Evolutionary conservation across 1,284 basidiomycete species (phyloP).

Genomic region (Trichosporon coremiiforme): DNA sequence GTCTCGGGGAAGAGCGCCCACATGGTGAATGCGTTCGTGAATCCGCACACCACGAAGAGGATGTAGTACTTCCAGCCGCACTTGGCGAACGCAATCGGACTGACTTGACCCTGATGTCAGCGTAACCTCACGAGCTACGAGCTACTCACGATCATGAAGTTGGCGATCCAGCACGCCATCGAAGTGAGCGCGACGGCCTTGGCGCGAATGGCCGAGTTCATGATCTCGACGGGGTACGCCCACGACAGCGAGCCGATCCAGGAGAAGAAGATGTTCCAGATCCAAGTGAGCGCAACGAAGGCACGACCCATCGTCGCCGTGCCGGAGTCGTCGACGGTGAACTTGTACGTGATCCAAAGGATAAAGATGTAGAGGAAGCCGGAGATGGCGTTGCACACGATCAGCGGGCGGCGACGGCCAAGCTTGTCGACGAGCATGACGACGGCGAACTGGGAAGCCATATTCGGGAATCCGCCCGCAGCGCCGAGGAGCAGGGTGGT

Average conservation of each 20-base stretch:
- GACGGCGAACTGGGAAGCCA: slow-evolving; percentile 34
- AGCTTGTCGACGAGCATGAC: slow-evolving; percentile 61
- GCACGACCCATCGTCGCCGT: slow-evolving; percentile 16
- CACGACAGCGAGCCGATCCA: slow-evolving; percentile 33
- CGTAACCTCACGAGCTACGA: neutral
- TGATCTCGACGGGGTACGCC: slow-evolving; percentile 55
- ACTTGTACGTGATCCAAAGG: slow-evolving; percentile 19
- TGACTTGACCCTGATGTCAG: slow-evolving; percentile 47
- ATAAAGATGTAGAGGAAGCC: slow-evolving; percentile 40
- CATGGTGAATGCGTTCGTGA: slow-evolving; percentile 66
- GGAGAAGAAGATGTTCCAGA: slow-evolving; percentile 31
- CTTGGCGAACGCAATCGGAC: slow-evolving; percentile 49
- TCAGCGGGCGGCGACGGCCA: slow-evolving; percentile 61
- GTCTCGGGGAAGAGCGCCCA: slow-evolving; percentile 59
- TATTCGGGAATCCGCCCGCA: neutral
- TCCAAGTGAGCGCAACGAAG: slow-evolving; percentile 30
- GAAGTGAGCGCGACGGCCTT: slow-evolving; percentile 66
- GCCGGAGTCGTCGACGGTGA: slow-evolving; percentile 5
- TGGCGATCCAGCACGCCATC: slow-evolving; percentile 61
- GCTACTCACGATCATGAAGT: slow-evolving; percentile 35
- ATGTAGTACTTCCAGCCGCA: slow-evolving; percentile 60
- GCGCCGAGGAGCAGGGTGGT: slow-evolving; percentile 20
- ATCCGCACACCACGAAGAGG: slow-evolving; percentile 65
- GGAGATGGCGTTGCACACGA: slow-evolving; percentile 61
- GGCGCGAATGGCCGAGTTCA: slow-evolving; percentile 64